phyloP scores from a whole-genome alignment of 2,329 filamentous ascomycete genomes.

The Calonectria hawksworthii region DNA sequence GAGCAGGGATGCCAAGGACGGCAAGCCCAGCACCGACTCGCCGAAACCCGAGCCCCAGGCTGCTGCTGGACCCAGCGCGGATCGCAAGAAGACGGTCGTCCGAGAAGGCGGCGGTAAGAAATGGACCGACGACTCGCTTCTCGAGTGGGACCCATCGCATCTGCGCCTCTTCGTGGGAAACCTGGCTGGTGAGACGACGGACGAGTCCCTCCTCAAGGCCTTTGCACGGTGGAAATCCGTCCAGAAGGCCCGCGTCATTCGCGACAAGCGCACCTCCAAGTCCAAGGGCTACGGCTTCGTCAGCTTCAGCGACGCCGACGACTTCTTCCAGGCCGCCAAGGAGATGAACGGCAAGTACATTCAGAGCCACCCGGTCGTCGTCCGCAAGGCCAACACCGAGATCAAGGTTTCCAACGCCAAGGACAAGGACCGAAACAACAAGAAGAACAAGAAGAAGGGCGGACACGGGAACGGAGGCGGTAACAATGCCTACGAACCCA shows the following conservation, averaged over 20 bases:
- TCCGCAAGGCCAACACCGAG: constrained; percentile 92
- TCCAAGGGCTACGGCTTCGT: constrained; percentile 98
- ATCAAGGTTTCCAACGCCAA: constrained; percentile 82
- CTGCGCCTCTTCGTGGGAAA: constrained; percentile 97
- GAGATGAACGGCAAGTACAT: constrained; percentile 99
- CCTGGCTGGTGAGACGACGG: constrained; percentile 95
- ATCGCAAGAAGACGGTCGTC: constrained; percentile 88
- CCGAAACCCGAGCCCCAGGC: constrained; percentile 53
- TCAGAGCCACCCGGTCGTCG: constrained; percentile 91
- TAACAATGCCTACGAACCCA: constrained; percentile 61
- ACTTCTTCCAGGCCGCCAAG: constrained; percentile 95
- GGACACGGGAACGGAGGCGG: constrained; percentile 46
- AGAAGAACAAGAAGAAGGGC: constrained; percentile 54
- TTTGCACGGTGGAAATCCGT: constrained; percentile 91
- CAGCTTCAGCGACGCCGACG: constrained; percentile 93
- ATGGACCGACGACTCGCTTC: constrained; percentile 89
- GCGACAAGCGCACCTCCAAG: constrained; percentile 96
- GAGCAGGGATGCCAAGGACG: constrained; percentile 68
- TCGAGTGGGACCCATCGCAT: constrained; percentile 97
- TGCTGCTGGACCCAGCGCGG: constrained; percentile 58
- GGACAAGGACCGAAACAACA: constrained; percentile 64
- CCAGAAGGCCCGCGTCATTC: constrained; percentile 91
- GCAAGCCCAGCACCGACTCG: constrained; percentile 51
- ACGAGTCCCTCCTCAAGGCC: constrained; percentile 94
- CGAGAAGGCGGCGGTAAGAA: constrained; percentile 91